Conservation (phyloP, 2,329 filamentous ascomycete genomes). For the Phialophora expanda region DNA sequence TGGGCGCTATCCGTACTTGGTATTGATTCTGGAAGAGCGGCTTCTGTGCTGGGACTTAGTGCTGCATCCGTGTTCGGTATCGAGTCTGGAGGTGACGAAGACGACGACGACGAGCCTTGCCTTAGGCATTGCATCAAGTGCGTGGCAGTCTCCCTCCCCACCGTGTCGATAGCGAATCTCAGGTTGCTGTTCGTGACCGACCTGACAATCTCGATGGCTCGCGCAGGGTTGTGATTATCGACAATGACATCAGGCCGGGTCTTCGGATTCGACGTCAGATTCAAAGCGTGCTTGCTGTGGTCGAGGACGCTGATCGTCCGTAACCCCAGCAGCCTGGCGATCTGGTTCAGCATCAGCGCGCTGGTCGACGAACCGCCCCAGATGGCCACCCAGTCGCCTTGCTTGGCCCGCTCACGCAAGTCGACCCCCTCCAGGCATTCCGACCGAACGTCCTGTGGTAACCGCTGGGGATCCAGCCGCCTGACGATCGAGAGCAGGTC, state of each 20-base stretch:
- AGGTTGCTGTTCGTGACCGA: conserved; percentile 61
- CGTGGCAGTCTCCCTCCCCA: conserved; percentile 67
- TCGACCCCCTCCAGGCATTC: conserved; percentile 67
- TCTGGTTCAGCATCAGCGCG: conserved; percentile 68
- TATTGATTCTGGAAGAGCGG: neutral
- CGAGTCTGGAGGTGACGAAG: neutral
- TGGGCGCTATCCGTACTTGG: conserved; percentile 51
- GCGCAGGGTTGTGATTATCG: conserved; percentile 68
- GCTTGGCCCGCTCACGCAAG: conserved; percentile 58
- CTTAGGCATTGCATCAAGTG: conserved; percentile 61
- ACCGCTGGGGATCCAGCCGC: conserved; percentile 50
- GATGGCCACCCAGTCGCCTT: conserved; percentile 72
- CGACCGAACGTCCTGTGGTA: conserved; percentile 66
- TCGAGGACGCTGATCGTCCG: conserved; percentile 71
- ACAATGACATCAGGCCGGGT: conserved; percentile 64
- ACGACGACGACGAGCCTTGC: conserved; percentile 27
- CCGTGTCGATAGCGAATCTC: conserved; percentile 72
- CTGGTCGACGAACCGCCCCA: conserved; percentile 79
- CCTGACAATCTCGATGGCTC: conserved; percentile 69
- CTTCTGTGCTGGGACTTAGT: neutral
- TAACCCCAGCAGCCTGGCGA: conserved; percentile 70
- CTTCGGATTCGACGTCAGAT: conserved; percentile 17
- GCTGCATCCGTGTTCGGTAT: neutral
- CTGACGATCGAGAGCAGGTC: conserved; percentile 62
- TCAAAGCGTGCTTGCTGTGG: conserved; percentile 65